phyloP scores from a whole-genome alignment of 352 stramenopile genomes.

The Pythium utonaiense region DNA sequence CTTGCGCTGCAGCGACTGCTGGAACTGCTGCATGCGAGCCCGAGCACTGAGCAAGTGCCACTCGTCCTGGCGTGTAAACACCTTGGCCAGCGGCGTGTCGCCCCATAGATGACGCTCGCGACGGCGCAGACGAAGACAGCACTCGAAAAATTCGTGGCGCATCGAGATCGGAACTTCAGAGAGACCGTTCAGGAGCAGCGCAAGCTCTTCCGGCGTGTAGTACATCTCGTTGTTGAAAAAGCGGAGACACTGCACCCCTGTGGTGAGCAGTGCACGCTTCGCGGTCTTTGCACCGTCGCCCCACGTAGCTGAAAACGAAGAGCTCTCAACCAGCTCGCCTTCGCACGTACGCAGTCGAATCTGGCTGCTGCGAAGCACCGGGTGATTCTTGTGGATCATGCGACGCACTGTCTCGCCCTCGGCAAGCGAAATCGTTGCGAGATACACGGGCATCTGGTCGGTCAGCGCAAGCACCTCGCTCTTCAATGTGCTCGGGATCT shows the following conservation, averaged over 20 bases:
- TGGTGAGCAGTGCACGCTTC: conserved; percentile 32
- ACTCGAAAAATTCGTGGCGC: conserved; percentile 85
- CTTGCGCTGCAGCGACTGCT: conserved; percentile 68
- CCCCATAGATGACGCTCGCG: conserved; percentile 94
- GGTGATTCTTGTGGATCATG: conserved; percentile 92
- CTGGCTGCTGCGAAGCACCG: conserved; percentile 61
- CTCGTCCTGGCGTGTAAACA: conserved; percentile 97
- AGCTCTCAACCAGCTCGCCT: conserved; percentile 78
- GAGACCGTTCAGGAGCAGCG: conserved; percentile 85
- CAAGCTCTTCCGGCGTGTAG: conserved; percentile 93
- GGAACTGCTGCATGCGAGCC: conserved; percentile 82
- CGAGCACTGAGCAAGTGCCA: conserved; percentile 90
- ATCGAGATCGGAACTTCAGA: conserved; percentile 50
- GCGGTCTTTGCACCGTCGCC: conserved; percentile 7
- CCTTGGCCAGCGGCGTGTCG: conserved; percentile 94
- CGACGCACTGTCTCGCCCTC: conserved; percentile 97
- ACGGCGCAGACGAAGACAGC: conserved; percentile 86
- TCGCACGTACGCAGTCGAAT: conserved; percentile 78
- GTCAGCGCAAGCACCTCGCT: conserved; percentile 35
- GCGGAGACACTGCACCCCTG: conserved; percentile 87
- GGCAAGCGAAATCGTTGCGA: conserved; percentile 94
- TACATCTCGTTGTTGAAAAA: conserved; percentile 99
- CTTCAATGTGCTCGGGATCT: conserved; percentile 33
- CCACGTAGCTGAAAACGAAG: conserved; percentile 65
- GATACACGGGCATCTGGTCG: conserved; percentile 65